Evolutionary conservation across 306 rosid genomes (phyloP).

Genomic region (Rosa lucieae): DNA sequence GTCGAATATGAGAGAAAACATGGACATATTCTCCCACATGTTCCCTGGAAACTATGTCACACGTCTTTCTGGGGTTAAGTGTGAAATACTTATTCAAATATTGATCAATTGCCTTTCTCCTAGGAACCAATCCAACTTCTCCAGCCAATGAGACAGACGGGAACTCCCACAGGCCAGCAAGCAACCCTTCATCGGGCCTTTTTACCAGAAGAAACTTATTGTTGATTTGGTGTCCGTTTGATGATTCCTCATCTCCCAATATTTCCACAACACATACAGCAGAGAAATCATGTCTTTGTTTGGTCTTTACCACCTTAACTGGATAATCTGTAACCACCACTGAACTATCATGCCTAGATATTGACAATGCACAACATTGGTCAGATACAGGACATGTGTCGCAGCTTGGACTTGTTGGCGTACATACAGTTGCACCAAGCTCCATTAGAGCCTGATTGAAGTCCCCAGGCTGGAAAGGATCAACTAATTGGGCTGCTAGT

Average conservation of each 20-base stretch:
- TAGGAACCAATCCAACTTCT: conserved; percentile 44
- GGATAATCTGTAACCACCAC: conserved; percentile 81
- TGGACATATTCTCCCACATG: conserved; percentile 85
- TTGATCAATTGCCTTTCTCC: conserved; percentile 52
- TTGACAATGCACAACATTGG: conserved; percentile 63
- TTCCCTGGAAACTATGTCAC: conserved; percentile 56
- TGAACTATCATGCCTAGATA: conserved; percentile 46
- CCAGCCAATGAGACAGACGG: conserved; percentile 72
- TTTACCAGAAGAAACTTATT: conserved; percentile 74
- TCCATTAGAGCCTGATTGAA: conserved; percentile 98
- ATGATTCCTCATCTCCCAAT: conserved; percentile 43
- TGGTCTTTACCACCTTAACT: conserved; percentile 50
- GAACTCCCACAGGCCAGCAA: conserved; percentile 98
- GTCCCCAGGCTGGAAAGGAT: conserved; percentile 79
- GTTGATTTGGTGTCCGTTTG: conserved; percentile 26
- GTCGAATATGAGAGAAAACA: conserved; percentile 85
- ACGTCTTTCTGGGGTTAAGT: conserved; percentile 51
- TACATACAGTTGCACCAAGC: conserved; percentile 91
- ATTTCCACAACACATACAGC: conserved; percentile 87
- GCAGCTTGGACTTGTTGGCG: conserved; percentile 72
- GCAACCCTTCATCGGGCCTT: conserved; percentile 88
- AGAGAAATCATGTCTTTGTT: conserved; percentile 66
- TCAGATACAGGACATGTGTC: conserved; percentile 70
- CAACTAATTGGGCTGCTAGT: conserved; percentile 82
- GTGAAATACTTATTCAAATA: conserved; percentile 49